A percentile compares a stretch with the other conserved stretches of the same genome.
These are phyloP conservation scores for Penicillium sp. DNA, from an alignment of 2,329 filamentous ascomycete species.

Conservation along the genomic window DNA sequence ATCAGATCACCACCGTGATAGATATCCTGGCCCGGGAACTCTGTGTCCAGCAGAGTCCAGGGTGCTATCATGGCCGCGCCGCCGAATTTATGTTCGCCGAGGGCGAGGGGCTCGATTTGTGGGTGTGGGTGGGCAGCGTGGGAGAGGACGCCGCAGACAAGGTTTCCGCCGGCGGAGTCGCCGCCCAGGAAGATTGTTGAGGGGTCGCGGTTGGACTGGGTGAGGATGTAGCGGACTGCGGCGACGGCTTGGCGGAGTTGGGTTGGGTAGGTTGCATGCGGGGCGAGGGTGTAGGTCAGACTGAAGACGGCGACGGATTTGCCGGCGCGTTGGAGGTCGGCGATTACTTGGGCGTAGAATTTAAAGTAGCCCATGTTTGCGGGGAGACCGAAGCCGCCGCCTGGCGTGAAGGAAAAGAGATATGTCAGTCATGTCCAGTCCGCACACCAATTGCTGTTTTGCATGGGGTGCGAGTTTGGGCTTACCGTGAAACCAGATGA, in stretches of 20 bases:
- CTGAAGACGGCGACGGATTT: conserved; percentile 58
- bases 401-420: conserved; percentile 37
- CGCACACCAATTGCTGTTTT: neutral
- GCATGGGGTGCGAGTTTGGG: neutral
- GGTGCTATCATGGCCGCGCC: conserved; percentile 63
- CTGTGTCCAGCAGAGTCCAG: conserved; percentile 61
- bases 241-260: conserved; percentile 52
- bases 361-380: conserved; percentile 55
- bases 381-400: conserved; percentile 63
- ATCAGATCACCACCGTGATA: conserved; percentile 62
- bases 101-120: conserved; percentile 51
- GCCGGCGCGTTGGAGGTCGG: conserved; percentile 49
- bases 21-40: conserved; percentile 49
- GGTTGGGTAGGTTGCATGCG: conserved; percentile 51
- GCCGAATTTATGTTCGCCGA: conserved; percentile 52
- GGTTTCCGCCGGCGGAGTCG: conserved; percentile 54
- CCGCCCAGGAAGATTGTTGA: conserved; percentile 49
- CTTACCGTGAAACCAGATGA: conserved; percentile 49
- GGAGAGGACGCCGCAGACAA: conserved; percentile 47
- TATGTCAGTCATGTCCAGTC: neutral
- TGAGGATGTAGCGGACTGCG: conserved; percentile 48
- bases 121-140: conserved; percentile 62
- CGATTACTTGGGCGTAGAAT: conserved; percentile 55
- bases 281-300: conserved; percentile 65
- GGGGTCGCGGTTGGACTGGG: conserved; percentile 41